Evolutionary conservation across 2,329 filamentous ascomycete genomes (phyloP).

Genomic region (Byssochlamys sp.): DNA sequence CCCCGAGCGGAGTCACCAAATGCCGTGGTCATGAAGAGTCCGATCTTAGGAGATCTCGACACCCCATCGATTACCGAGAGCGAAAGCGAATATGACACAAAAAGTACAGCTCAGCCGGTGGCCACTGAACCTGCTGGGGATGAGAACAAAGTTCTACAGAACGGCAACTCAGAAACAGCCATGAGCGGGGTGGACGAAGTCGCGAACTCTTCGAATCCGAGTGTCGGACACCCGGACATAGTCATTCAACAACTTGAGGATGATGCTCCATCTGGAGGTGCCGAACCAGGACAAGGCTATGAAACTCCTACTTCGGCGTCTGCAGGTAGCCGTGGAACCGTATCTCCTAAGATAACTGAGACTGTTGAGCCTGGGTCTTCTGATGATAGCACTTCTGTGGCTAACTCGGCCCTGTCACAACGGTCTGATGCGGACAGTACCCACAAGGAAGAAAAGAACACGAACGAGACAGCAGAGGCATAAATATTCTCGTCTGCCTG

Average conservation of each 20-base stretch:
- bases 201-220: neutral
- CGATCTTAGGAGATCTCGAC: constrained; percentile 2
- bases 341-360: neutral
- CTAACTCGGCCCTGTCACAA: neutral
- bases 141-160: neutral
- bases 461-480: neutral
- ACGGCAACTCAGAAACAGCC: neutral
- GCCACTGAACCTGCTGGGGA: neutral
- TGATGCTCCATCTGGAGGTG: neutral
- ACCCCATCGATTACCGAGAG: constrained; percentile 1
- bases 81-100: neutral
- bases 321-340: neutral
- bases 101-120: neutral
- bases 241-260: neutral
- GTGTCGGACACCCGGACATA: neutral
- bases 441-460: neutral
- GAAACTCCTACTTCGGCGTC: neutral
- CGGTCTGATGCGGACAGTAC: neutral
- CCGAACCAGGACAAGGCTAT: neutral
- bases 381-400: neutral
- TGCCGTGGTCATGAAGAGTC: constrained; percentile 6
- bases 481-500: neutral
- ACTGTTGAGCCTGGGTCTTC: neutral
- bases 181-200: neutral
- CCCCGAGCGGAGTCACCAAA: constrained; percentile 6